Base-by-base conservation (phyloP, 2,329 filamentous ascomycete species). In the Thelonectria olida region DNA sequence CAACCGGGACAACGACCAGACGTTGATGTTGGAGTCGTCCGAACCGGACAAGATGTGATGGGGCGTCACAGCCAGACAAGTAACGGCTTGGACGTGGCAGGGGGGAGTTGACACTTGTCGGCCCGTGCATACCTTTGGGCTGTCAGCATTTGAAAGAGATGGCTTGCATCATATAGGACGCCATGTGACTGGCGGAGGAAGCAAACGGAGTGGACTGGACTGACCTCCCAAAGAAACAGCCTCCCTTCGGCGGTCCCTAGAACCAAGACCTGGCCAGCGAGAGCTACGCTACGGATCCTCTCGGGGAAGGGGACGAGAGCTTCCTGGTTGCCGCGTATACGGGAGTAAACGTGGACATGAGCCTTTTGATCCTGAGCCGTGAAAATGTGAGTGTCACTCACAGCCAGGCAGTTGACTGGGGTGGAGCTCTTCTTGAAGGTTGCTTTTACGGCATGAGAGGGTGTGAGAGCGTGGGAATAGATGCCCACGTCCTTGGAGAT, bases 381-480 rank as follows among this genome's bases (percentile, higher is more conserved):
- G 75, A 97, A 99, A 47, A 98, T 84, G 75, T 99, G 96, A 19
- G 90, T 90, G 44, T 87, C 83, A 77, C 86, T 96, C 69, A 94
- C 85, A 27, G 93, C 94, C 56, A 99, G 81, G 69, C 92, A 90
- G 76, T 95, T 92, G 59, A 85, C 82, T 23, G 90, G 85, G n/a
- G 90, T 88, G 15, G 92, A 91, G 81, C 92, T 97, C 81, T 97
- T 98, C 84, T 97, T 98, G 84, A 96, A 94, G 48, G 90, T 86
- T 64, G 88, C 83, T 72, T 90, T 90, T 73, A 93, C 87, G n/a
- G 88, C 85, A 65, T 90, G 86, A 54, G 90, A 85, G 39, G 94
- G 94, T 71, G 93, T 91, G 70, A 93, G 85, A 65, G 93, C 89
- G 77, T 97, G 92, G 57, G 92, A 78, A 79, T 96, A 96, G 74